phyloP scores from a whole-genome alignment of 2,329 filamentous ascomycete genomes.

The Cladosporium phlei region DNA sequence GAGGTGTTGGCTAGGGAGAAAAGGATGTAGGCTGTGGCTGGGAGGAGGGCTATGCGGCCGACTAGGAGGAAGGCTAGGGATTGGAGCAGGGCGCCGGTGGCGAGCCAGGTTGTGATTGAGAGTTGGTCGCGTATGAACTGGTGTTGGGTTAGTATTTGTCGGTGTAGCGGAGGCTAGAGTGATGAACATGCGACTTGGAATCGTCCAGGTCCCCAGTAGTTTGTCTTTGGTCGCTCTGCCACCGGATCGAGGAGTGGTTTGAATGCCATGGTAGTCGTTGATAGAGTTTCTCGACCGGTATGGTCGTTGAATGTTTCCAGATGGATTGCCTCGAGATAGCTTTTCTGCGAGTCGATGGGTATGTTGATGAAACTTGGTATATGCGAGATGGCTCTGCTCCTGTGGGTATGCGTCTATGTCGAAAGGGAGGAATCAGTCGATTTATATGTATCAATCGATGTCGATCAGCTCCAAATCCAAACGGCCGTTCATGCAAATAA shows the following conservation, averaged over 20 bases:
- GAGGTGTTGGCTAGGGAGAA: constrained; percentile 32
- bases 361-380: too few relatives aligned
- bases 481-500: too few relatives aligned
- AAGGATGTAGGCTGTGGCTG: constrained; percentile 32
- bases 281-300: background rate
- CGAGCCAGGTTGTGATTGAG: constrained; percentile 38
- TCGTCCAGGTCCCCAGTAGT: background rate
- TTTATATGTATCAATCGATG: too few relatives aligned
- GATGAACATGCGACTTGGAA: too few relatives aligned
- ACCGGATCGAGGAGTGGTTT: background rate
- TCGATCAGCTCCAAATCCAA: too few relatives aligned
- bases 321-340: too few relatives aligned
- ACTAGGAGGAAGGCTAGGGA: constrained; percentile 33
- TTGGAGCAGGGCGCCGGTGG: constrained; percentile 38
- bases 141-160: background rate
- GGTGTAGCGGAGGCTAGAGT: too few relatives aligned
- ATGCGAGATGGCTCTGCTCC: too few relatives aligned
- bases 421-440: too few relatives aligned
- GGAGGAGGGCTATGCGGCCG: constrained; percentile 33
- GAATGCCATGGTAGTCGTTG: constrained; percentile 2
- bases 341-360: too few relatives aligned
- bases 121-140: constrained; percentile 36
- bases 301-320: too few relatives aligned
- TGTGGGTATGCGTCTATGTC: too few relatives aligned
- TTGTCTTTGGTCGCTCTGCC: constrained; percentile 1